Conservation (phyloP, 176 grass and related monocot genomes). For the Bothriochloa decipiens region DNA sequence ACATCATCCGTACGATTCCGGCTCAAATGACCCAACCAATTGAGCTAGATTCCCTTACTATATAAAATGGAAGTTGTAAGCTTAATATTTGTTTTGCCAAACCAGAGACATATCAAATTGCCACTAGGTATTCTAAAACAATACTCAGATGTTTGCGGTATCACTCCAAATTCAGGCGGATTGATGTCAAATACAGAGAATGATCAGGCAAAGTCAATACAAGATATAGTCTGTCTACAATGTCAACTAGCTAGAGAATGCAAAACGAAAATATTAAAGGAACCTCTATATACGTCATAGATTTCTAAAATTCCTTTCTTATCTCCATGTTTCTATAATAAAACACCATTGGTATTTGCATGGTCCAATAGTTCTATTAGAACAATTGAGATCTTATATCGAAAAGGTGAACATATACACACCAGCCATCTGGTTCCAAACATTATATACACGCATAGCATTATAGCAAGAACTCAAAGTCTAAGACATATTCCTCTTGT, state of each 20-base stretch:
- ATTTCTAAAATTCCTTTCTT: conserved; percentile 2
- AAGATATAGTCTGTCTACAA: background rate
- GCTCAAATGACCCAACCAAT: background rate
- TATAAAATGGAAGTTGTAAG: background rate
- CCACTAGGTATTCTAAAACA: background rate
- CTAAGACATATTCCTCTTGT: background rate
- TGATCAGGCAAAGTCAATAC: background rate
- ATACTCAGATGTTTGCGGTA: background rate
- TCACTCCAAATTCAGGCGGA: conserved; percentile 5
- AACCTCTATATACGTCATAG: background rate
- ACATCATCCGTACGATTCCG: background rate
- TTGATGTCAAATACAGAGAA: background rate
- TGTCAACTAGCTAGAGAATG: background rate
- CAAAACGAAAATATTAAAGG: background rate
- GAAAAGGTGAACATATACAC: background rate
- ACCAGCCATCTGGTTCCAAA: background rate
- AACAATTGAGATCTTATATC: background rate
- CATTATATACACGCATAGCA: background rate
- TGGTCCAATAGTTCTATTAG: background rate
- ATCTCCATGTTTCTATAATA: background rate
- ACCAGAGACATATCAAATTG: background rate
- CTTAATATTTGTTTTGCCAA: background rate
- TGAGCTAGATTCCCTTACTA: background rate
- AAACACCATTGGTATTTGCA: background rate
- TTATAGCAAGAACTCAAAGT: background rate